Evolutionary conservation across 805 yeast genomes (phyloP).

Genomic region (Tetrapisispora nanseiensis): DNA sequence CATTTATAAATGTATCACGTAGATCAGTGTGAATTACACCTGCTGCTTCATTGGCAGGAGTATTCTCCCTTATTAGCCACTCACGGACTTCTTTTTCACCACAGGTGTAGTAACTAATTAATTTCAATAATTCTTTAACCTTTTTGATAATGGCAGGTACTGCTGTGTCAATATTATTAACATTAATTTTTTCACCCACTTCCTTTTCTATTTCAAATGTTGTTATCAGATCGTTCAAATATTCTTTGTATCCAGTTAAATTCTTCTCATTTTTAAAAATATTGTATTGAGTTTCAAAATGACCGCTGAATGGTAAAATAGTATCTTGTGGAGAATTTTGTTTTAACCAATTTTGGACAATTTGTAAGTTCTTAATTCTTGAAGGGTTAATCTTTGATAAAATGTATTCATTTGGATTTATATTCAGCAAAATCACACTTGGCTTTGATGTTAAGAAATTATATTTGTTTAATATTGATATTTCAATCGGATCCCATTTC

Average conservation of each 20-base stretch:
- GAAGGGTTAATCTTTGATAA: slow-evolving; percentile 20
- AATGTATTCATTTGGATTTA: slow-evolving; percentile 59
- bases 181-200: slow-evolving; percentile 20
- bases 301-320: slow-evolving; percentile 60
- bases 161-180: slow-evolving; percentile 34
- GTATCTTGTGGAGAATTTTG: slow-evolving; percentile 44
- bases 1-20: slow-evolving; percentile 70
- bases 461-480: slow-evolving; percentile 56
- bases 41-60: slow-evolving; percentile 82
- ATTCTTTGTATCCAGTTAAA: slow-evolving; percentile 2
- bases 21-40: slow-evolving; percentile 83
- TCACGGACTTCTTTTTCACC: slow-evolving; percentile 80
- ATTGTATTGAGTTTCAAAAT: slow-evolving; percentile 34
- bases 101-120: slow-evolving; percentile 80
- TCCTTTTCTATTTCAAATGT: slow-evolving; percentile 32
- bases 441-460: slow-evolving; percentile 82
- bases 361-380: slow-evolving; percentile 40
- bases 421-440: slow-evolving; percentile 66
- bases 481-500: slow-evolving; percentile 55
- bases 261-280: slow-evolving; percentile 24
- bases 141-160: slow-evolving; percentile 53
- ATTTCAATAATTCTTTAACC: slow-evolving; percentile 57
- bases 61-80: slow-evolving; percentile 74
- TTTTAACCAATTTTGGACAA: slow-evolving; percentile 63
- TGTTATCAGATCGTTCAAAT: slow-evolving; percentile 12